These are phyloP conservation scores for Morella rubra DNA, from an alignment of 306 rosid genomes.

Conservation along the genomic window DNA sequence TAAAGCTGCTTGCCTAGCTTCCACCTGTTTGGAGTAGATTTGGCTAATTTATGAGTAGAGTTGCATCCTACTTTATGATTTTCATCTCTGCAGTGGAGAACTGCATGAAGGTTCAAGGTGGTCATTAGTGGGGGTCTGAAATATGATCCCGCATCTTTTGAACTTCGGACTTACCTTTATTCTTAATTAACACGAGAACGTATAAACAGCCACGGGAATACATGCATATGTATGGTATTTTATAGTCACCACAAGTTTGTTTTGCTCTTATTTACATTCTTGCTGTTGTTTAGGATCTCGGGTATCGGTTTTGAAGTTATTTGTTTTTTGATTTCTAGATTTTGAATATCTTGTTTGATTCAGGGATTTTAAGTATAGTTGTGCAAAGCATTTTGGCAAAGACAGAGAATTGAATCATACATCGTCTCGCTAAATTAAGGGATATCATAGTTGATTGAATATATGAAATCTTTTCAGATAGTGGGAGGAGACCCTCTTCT, in stretches of 20 bases:
- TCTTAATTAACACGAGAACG: background rate
- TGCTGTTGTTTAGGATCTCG: background rate
- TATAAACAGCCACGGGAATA: background rate
- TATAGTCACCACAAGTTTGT: background rate
- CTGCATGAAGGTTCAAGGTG: background rate
- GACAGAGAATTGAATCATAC: too few relatives aligned
- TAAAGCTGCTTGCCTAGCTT: background rate
- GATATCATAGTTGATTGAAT: background rate
- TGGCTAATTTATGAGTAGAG: background rate
- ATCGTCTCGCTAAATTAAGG: too few relatives aligned
- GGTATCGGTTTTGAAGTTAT: background rate
- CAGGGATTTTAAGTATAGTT: background rate
- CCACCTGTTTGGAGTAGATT: background rate
- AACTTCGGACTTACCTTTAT: background rate
- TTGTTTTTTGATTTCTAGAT: background rate
- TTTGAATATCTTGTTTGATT: background rate
- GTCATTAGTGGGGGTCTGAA: background rate
- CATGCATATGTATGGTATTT: background rate
- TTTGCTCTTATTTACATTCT: background rate
- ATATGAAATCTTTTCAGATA: conserved; percentile 45
- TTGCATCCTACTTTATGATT: background rate
- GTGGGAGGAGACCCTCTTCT: conserved; percentile 91
- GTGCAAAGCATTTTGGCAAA: too few relatives aligned
- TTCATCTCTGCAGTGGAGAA: background rate
- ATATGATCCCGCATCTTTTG: background rate